Percentiles rank a stretch among this genome's conserved stretches.
These are phyloP conservation scores for Erodium texanum DNA, from an alignment of 441 rosid genomes.

Conservation along the genomic window DNA sequence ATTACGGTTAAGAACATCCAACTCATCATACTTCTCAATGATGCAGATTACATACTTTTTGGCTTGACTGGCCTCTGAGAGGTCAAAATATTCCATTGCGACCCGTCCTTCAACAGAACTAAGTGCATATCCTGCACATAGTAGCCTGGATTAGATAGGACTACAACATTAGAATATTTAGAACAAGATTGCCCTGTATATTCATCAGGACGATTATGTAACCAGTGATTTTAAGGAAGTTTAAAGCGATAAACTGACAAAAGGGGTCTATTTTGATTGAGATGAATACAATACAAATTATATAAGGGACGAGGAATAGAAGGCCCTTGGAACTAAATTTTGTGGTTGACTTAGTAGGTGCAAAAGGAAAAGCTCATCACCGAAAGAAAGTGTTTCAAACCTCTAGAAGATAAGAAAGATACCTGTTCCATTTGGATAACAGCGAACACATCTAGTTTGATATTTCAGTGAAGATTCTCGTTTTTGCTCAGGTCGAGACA, in stretches of 20 bases:
- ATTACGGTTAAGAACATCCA: not conserved
- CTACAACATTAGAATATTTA: not conserved
- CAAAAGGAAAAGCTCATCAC: not conserved
- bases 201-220: not conserved
- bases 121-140: conserved; percentile 77
- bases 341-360: not conserved
- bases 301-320: not conserved
- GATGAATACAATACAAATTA: too few relatives aligned
- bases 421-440: conserved; percentile 97
- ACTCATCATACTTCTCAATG: not conserved
- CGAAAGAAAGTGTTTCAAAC: not conserved
- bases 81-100: conserved; percentile 92
- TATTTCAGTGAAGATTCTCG: conserved; percentile 93
- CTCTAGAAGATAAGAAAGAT: not conserved
- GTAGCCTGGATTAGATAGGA: conserved; percentile 15
- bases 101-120: conserved; percentile 94
- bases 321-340: not conserved
- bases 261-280: not conserved
- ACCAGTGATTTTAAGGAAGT: not conserved
- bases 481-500: conserved; percentile 97
- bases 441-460: conserved; percentile 88
- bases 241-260: not conserved
- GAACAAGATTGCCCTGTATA: not conserved
- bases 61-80: conserved; percentile 81
- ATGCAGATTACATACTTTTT: conserved; percentile 51